These are phyloP conservation scores for Pyricularia grisea DNA, from an alignment of 2,329 filamentous ascomycete genomes.

Conservation along the genomic window DNA sequence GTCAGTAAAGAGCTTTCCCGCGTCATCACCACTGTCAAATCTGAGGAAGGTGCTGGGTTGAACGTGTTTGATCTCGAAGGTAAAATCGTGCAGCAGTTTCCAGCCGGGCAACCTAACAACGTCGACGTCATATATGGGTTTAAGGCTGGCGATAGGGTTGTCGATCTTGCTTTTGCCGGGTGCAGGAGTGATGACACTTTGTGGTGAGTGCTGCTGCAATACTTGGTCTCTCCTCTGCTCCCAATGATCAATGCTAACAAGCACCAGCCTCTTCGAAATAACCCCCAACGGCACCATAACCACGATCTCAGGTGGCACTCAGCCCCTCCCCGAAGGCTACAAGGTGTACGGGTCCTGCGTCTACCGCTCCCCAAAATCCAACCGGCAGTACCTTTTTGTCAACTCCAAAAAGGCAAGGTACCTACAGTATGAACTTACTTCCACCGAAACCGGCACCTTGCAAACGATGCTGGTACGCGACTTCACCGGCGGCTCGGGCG, in stretches of 20 bases:
- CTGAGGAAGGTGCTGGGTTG: conserved; percentile 35
- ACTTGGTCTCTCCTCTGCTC: not conserved
- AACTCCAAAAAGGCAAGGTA: conserved; percentile 45
- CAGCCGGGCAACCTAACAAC: conserved; percentile 40
- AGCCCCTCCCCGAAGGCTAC: conserved; percentile 34
- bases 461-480: conserved; percentile 37
- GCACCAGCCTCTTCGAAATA: conserved; percentile 37
- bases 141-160: conserved; percentile 27
- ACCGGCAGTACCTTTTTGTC: conserved; percentile 43
- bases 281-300: conserved; percentile 32
- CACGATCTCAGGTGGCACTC: conserved; percentile 32
- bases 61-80: conserved; percentile 38
- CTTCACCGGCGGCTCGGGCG: conserved; percentile 39
- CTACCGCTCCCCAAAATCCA: conserved; percentile 35
- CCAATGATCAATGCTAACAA: not conserved
- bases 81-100: conserved; percentile 33
- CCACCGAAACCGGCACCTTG: conserved; percentile 26
- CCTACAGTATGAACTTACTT: conserved; percentile 40
- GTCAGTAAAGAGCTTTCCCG: conserved; percentile 28
- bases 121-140: conserved; percentile 44
- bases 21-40: conserved; percentile 44
- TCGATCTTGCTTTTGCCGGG: conserved; percentile 40
- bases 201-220: conserved; percentile 27
- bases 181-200: conserved; percentile 41
- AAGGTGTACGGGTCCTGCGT: conserved; percentile 42